phyloP scores from a whole-genome alignment of 148 eudicot genomes.

The Cornus suecica region DNA sequence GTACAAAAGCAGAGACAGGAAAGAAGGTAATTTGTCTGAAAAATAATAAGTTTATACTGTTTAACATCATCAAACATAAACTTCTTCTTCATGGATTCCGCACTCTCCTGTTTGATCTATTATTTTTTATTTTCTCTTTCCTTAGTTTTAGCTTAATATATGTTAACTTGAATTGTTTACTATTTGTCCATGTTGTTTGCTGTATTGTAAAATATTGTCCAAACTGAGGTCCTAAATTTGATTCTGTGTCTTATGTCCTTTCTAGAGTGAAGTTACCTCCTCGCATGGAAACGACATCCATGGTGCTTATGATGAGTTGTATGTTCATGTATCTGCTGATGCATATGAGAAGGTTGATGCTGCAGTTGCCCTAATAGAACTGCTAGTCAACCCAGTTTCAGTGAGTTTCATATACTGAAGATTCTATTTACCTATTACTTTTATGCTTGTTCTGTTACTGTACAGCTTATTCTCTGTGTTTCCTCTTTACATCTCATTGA shows the following conservation, averaged over 20 bases:
- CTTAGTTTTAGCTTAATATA: background rate
- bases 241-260: background rate
- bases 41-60: background rate
- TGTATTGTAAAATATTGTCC: background rate
- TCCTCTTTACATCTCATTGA: background rate
- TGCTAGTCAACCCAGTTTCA: conserved; percentile 55
- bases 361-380: conserved; percentile 64
- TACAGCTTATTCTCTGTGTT: conserved; percentile 2
- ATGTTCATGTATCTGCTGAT: conserved; percentile 62
- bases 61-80: background rate
- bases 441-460: background rate
- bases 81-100: background rate
- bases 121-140: background rate
- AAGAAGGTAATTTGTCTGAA: conserved; percentile 34
- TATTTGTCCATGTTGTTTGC: background rate
- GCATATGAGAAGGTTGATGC: conserved; percentile 78
- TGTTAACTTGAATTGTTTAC: background rate
- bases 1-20: conserved; percentile 42
- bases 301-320: conserved; percentile 47
- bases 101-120: background rate
- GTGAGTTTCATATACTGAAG: conserved; percentile 37
- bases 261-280: conserved; percentile 53
- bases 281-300: conserved; percentile 45
- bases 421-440: background rate
- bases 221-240: background rate